phyloP scores from a whole-genome alignment of 169 alveolate species.

The Babesia gibsoni region DNA sequence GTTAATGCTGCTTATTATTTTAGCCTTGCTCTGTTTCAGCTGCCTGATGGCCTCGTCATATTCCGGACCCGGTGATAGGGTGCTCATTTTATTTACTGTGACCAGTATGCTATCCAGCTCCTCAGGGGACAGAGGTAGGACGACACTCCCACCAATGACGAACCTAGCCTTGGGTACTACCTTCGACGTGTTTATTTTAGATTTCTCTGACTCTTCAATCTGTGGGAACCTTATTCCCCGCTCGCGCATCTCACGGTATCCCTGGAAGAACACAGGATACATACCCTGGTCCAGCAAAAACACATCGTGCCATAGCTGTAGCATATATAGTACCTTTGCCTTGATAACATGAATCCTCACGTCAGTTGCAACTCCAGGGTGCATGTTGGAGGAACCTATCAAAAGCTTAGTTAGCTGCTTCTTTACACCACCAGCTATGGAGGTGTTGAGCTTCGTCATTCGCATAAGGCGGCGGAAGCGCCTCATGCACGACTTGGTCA shows the following conservation, averaged over 20 bases:
- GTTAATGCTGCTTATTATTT: slow-evolving; percentile 31
- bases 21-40: slow-evolving; percentile 15
- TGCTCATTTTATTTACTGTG: slow-evolving; percentile 16
- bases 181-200: slow-evolving; percentile 3
- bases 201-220: slow-evolving; percentile 9
- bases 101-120: slow-evolving; percentile 38
- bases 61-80: slow-evolving; percentile 13
- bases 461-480: slow-evolving; percentile 57
- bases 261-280: slow-evolving; percentile 65
- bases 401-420: slow-evolving; percentile 71
- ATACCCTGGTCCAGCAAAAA: slow-evolving; percentile 67
- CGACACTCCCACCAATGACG: background rate
- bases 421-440: slow-evolving; percentile 69
- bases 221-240: slow-evolving; percentile 67
- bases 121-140: slow-evolving; percentile 26
- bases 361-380: slow-evolving; percentile 79
- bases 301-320: slow-evolving; percentile 73
- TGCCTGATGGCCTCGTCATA: background rate
- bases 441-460: slow-evolving; percentile 65
- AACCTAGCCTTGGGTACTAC: background rate
- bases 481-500: slow-evolving; percentile 72
- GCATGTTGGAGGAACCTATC: slow-evolving; percentile 64
- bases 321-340: slow-evolving; percentile 66
- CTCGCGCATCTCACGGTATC: slow-evolving; percentile 67
- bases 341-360: slow-evolving; percentile 74